A percentile compares a stretch with the other conserved stretches of the same genome.
phyloP scores from a whole-genome alignment of 176 grass and related monocot species.

The Coix lacrymajobi region DNA sequence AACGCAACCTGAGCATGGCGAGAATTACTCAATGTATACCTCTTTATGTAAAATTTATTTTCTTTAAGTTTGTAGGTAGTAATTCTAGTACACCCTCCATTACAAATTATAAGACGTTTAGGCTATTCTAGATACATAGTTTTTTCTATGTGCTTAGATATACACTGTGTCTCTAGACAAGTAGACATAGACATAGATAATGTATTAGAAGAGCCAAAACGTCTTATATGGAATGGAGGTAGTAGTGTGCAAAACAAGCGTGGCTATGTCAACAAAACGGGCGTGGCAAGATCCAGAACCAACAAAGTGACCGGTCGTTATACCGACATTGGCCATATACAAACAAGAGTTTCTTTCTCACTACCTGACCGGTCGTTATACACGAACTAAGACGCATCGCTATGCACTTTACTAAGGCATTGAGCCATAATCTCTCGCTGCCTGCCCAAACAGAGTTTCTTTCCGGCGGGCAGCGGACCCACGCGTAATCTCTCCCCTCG shows the following conservation, averaged over 20 bases:
- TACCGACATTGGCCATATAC: not conserved
- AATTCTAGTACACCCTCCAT: not conserved
- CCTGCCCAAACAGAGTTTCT: not conserved
- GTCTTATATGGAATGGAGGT: not conserved
- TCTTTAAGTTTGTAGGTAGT: not conserved
- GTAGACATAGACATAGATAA: not conserved
- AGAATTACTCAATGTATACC: not conserved
- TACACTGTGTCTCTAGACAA: not conserved
- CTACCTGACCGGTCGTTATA: not conserved
- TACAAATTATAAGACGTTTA: not conserved
- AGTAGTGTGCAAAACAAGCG: not conserved
- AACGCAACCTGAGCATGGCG: too few species aligned
- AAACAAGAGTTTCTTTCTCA: not conserved
- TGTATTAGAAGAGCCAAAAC: not conserved
- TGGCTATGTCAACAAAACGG: not conserved
- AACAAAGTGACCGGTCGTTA: not conserved
- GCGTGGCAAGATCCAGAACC: not conserved
- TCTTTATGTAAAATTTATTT: not conserved
- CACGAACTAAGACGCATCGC: not conserved
- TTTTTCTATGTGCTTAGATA: not conserved
- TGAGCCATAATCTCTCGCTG: not conserved
- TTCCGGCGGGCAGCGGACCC: not conserved
- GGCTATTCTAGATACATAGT: not conserved
- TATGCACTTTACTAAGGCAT: not conserved
- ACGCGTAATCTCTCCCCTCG: not conserved